Evolutionary conservation across 495 filamentous ascomycete genomes (phyloP), one percentile per base, ranked within the genome.

Genomic region (Tirmania nivea): DNA sequence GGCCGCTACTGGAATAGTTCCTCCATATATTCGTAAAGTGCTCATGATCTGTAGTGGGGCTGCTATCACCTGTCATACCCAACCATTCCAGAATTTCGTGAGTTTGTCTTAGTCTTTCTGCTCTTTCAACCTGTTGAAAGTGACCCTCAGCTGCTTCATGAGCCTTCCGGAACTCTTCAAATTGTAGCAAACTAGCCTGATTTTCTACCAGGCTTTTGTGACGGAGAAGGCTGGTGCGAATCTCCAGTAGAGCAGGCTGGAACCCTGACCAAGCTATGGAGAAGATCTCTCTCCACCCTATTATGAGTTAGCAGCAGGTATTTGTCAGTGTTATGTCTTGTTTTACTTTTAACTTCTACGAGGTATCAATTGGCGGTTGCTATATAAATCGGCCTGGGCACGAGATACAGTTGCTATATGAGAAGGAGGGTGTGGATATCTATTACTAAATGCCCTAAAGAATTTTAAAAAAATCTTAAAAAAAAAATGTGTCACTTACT

Each of bases 231-330:
- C 65, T 67, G 8, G 59, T 54, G 21, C 71, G 48, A 34, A 71
- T 59, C 2, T 53, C 57, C 45, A 59, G 45, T 52, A 73, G 70
- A 8, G 54, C 51, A 9, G 61, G 50, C 17, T 63, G 53, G 48
- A 70, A 73, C 51, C 69, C 66, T 48, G 57, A 62, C 72, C 72
- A 75, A 16, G 63, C 56, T 9, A 42, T n/a, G 10, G 9, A n/a
- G 36, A 42, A 42, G 9, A n/a, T n/a, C 36, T 10, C 36, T n/a
- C n/a, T n/a, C 36, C 36, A 42, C 10, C 9, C 36, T 42, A 42
- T 42, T n/a, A n/a, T n/a, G n/a, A n/a, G n/a, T n/a, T n/a, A n/a
- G n/a, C n/a, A n/a, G n/a, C n/a, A n/a, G n/a, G n/a, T n/a, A n/a
- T n/a, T n/a, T n/a, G n/a, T n/a, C n/a, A n/a, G n/a, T n/a, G n/a